Conservation (phyloP, 768 basidiomycete species). For the Lactarius evosmus region DNA sequence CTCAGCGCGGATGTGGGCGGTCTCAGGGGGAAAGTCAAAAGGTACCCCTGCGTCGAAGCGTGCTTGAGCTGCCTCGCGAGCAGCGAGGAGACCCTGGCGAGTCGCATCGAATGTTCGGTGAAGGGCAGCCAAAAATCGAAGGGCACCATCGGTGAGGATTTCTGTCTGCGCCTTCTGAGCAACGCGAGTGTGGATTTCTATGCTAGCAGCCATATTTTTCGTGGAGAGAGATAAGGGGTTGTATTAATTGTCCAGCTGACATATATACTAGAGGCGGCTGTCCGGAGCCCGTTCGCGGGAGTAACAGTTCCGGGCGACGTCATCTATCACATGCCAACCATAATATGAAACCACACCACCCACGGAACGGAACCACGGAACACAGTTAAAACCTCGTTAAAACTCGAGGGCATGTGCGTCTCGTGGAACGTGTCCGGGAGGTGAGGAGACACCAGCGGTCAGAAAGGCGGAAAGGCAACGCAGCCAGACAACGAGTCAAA, state of each 20-base stretch:
- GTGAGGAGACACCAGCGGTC: no score
- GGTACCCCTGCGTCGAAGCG: slow-evolving; percentile 73
- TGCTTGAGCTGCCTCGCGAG: slow-evolving; percentile 75
- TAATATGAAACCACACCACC: no score
- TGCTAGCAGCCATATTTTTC: slow-evolving; percentile 54
- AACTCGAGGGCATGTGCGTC: no score
- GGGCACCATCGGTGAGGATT: slow-evolving; percentile 82
- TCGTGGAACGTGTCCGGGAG: no score
- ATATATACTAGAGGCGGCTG: slow-evolving; percentile 43
- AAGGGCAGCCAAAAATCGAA: slow-evolving; percentile 87
- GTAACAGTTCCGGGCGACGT: slow-evolving; percentile 33
- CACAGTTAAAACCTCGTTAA: no score
- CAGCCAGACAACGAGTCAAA: no score
- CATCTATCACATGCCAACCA: slow-evolving; percentile 40
- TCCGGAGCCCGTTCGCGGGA: slow-evolving; percentile 43
- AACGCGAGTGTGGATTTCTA: slow-evolving; percentile 61
- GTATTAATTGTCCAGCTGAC: slow-evolving; percentile 10
- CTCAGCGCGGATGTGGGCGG: slow-evolving; percentile 82
- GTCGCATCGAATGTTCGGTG: slow-evolving; percentile 92
- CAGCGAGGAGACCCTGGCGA: slow-evolving; percentile 74
- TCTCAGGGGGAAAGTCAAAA: slow-evolving; percentile 88
- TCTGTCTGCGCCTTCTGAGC: slow-evolving; percentile 64
- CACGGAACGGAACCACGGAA: no score
- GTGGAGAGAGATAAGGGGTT: slow-evolving; percentile 21
- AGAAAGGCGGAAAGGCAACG: no score